Base-by-base conservation (phyloP, 1,284 basidiomycete species). In the Ustilago shanxiensis region DNA sequence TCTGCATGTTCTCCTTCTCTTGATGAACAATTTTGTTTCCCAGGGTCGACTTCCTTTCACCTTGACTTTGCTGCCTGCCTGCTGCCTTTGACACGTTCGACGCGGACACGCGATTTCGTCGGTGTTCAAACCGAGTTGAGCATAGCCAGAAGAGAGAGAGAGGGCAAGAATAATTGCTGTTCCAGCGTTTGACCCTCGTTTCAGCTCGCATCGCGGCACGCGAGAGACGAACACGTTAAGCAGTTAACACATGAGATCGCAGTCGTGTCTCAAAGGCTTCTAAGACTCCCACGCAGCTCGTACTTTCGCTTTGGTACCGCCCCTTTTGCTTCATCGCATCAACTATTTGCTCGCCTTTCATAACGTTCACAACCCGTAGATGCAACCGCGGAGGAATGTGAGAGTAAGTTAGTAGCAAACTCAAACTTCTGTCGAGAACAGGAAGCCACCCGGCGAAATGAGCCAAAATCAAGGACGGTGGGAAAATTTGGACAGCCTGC, bases 401-500 rank as follows among this genome's bases (percentile, higher is more conserved):
- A n/a, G n/a, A n/a, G n/a, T n/a, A n/a, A n/a, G n/a, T n/a, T n/a
- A n/a, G 31, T 11, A 49, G 47, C 47, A 39, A 60, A 39, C 4
- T 49, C 41, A 33, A 54, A 20, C 31, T 54, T 37, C 31, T 20
- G 52, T 35, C 33, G 11, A 33, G 31, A 11, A 11, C 5, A 33
- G 11, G 31, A 35, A 29, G 29, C 10, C 22, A 16, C 16, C 7
- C 33, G 22, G 52, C 35, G 35, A 13, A 37, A 37, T 37, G 35
- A 54, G 52, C 33, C 33, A 54, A 31, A 56, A 56, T 41, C 24
- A 41, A 45, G 52, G 57, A 24, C 16, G 58, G 64, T 66, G 64
- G 64, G 64, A 66, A 66, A 66, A 55, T 66, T 60, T 29, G 45
- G 45, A 6, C 45, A 28, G 20, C 52, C n/a, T 57, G 62, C 62